Percentiles rank a stretch among this genome's conserved stretches.
Evolutionary conservation across 2,329 filamentous ascomycete genomes (phyloP).

Genomic region (Aspergillus tanneri): DNA sequence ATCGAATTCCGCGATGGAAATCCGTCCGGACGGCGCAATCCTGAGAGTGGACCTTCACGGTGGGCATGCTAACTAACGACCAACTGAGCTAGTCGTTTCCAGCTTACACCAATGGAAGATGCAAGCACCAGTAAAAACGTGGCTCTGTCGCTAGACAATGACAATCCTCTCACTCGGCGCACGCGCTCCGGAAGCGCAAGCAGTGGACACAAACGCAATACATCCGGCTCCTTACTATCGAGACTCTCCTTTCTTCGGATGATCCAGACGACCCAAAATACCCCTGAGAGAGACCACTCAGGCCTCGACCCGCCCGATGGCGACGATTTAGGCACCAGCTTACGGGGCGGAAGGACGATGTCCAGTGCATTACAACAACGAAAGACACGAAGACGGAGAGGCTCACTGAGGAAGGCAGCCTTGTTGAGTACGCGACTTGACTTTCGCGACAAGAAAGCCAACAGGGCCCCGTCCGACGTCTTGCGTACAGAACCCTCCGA

Average conservation of each 20-base stretch:
- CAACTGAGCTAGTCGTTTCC: constrained; percentile 21
- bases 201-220: constrained; percentile 52
- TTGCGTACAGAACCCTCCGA: constrained; percentile 15
- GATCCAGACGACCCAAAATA: constrained; percentile 42
- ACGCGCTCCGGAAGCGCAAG: constrained; percentile 35
- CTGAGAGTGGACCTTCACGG: constrained; percentile 8
- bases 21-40: background rate
- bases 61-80: constrained; percentile 24
- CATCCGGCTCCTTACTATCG: constrained; percentile 66
- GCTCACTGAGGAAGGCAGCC: constrained; percentile 83
- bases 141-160: constrained; percentile 28
- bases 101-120: constrained; percentile 38
- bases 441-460: constrained; percentile 33
- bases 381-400: constrained; percentile 69
- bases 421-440: constrained; percentile 62
- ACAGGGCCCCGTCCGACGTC: constrained; percentile 14
- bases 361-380: constrained; percentile 50
- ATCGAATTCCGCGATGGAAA: background rate
- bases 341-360: constrained; percentile 51
- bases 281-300: constrained; percentile 24
- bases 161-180: constrained; percentile 26
- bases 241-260: constrained; percentile 67
- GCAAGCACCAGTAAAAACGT: constrained; percentile 27
- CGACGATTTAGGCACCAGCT: constrained; percentile 29
- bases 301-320: constrained; percentile 27